phyloP scores from a whole-genome alignment of 345 rosid genomes.

The Psidium friedrichsthalianum region DNA sequence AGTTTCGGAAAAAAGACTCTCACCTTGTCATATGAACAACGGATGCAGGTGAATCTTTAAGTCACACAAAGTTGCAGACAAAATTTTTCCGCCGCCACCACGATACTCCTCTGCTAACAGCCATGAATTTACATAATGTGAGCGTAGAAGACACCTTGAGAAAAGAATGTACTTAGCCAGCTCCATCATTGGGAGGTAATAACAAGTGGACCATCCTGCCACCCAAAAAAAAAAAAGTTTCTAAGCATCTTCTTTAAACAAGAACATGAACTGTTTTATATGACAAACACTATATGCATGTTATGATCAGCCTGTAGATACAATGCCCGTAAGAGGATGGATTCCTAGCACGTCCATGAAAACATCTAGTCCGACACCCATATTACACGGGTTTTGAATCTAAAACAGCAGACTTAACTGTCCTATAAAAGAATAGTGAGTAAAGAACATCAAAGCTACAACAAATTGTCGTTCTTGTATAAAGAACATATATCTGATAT shows the following conservation, averaged over 20 bases:
- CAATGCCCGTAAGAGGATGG: neutral
- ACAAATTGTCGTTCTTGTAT: neutral
- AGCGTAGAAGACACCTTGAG: neutral
- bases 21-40: neutral
- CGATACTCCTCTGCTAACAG: slow-evolving; percentile 28
- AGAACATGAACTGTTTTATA: neutral
- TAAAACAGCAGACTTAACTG: neutral
- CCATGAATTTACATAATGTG: slow-evolving; percentile 17
- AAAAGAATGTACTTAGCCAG: slow-evolving; percentile 5
- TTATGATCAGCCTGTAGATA: neutral
- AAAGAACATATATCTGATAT: neutral
- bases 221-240: neutral
- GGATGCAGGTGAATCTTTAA: neutral
- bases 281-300: neutral
- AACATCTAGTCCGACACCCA: neutral
- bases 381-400: neutral
- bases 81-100: slow-evolving; percentile 27
- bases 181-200: slow-evolving; percentile 6
- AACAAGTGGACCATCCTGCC: slow-evolving; percentile 25
- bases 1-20: neutral
- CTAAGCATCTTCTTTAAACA: neutral
- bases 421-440: neutral
- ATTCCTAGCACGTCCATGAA: neutral
- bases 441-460: neutral
- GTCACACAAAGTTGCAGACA: neutral